A percentile compares a stretch with the other conserved stretches of the same genome.
These are phyloP conservation scores for Lichtheimia corymbifera DNA, from an alignment of 371 early-diverging fungal genomes.

Conservation along the genomic window DNA sequence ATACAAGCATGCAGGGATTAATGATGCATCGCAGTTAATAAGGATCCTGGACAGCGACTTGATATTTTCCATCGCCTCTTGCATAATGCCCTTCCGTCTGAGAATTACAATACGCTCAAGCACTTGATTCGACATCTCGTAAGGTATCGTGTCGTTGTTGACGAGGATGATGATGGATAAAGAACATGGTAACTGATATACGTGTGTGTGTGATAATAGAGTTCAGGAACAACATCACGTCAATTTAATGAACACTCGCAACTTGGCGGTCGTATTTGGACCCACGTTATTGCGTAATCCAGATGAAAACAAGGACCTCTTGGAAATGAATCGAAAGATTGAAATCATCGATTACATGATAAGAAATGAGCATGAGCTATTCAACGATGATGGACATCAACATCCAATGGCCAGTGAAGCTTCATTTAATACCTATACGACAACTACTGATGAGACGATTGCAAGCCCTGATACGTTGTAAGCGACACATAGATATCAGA, in stretches of 20 bases:
- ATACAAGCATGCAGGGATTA: not conserved
- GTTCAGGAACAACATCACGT: slow-evolving; percentile 47
- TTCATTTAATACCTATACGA: too few relatives aligned
- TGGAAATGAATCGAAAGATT: slow-evolving; percentile 16
- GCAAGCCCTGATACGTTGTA: too few relatives aligned
- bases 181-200: not conserved
- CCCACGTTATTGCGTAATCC: slow-evolving; percentile 76
- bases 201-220: slow-evolving; percentile 13
- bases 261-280: slow-evolving; percentile 86
- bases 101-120: slow-evolving; percentile 16
- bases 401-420: too few relatives aligned
- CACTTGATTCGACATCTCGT: slow-evolving; percentile 18
- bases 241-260: slow-evolving; percentile 82
- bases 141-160: slow-evolving; percentile 6
- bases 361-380: too few relatives aligned
- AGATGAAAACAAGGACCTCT: slow-evolving; percentile 22
- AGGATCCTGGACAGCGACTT: not conserved
- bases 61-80: not conserved
- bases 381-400: too few relatives aligned
- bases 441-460: too few relatives aligned
- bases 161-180: not conserved
- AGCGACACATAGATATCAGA: too few relatives aligned
- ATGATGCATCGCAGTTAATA: not conserved
- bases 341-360: slow-evolving; percentile 20
- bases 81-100: slow-evolving; percentile 12